Base-by-base conservation (phyloP, 352 stramenopile genomes). In the Globisporangium abappressorium region DNA sequence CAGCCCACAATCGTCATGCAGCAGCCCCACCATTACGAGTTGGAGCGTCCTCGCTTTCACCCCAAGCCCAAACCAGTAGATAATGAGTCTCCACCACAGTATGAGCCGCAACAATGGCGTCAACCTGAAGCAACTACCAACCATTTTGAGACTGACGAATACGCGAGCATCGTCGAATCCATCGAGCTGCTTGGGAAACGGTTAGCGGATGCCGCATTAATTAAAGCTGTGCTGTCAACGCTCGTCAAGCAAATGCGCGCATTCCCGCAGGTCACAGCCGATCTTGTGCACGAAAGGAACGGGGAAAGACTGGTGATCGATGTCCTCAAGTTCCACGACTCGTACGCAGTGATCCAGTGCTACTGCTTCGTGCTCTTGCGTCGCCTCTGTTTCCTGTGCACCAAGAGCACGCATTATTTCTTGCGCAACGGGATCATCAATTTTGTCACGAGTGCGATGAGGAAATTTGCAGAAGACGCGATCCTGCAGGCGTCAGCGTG, bases 231-330 rank as follows among this genome's bases (percentile, higher is more conserved):
- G 28, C 73, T 94, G 3, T 92, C 86, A 2, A 78, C 73, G 2
- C 80, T 94, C 33, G 82, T 92, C 8, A 92, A 95, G 64, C 84
- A 95, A 22, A 89, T 93, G 77, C 84, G 87, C n/a, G 70, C 84
- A 0, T 88, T 81, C 56, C 85, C 85, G 0, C 79, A 92, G 34
- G 69, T 84, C 12, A 92, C 85, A 3, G 82, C 84, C 0, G 73
- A 91, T n/a, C 59, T 88, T 22, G 68, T 93, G 41, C 79, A 89
- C 66, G 64, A 77, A 14, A 66, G 62, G 24, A 51, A 56, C 36
- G 85, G 87, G 14, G 84, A 92, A 64, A 66, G 51, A 5, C 65
- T 89, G 24, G 57, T 95, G 26, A 65, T 95, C 20, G 72, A 77
- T 0, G 71, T 83, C n/a, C 78, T 95, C 24, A 77, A 76, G 30